A percentile compares a stretch with the other conserved stretches of the same genome.
Evolutionary conservation across 768 basidiomycete species (phyloP).

Genomic region (Leccinum longicurvipes): DNA sequence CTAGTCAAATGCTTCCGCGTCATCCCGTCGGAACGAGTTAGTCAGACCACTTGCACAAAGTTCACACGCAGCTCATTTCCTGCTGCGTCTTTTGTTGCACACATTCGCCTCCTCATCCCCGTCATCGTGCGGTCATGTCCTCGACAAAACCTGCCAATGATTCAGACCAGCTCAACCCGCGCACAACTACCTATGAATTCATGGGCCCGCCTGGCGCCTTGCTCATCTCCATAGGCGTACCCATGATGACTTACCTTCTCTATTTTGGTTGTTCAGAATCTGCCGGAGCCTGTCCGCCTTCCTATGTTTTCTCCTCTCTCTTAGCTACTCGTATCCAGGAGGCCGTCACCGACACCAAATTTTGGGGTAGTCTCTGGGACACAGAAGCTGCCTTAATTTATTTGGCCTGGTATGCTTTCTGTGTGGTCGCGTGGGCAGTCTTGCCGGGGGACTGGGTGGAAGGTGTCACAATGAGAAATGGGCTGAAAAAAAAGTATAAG

Average conservation of each 20-base stretch:
- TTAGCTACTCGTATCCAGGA: slow-evolving; percentile 38
- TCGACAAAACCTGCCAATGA: slow-evolving; percentile 18
- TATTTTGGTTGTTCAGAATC: slow-evolving; percentile 76
- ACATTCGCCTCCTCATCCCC: neutral
- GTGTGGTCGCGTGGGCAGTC: slow-evolving; percentile 74
- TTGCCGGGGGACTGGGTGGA: slow-evolving; percentile 73
- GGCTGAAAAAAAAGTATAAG: slow-evolving; percentile 79
- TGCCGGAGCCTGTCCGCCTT: slow-evolving; percentile 67
- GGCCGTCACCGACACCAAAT: slow-evolving; percentile 47
- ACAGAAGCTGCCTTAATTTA: slow-evolving; percentile 73
- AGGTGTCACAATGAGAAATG: slow-evolving; percentile 70
- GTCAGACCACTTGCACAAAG: neutral
- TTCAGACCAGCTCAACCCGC: slow-evolving; percentile 55
- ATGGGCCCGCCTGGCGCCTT: slow-evolving; percentile 77
- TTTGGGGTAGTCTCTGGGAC: slow-evolving; percentile 83
- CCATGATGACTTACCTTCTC: slow-evolving; percentile 66
- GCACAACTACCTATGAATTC: slow-evolving; percentile 75
- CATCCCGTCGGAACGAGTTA: neutral
- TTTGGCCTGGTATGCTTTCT: slow-evolving; percentile 88
- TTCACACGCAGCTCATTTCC: slow-evolving; percentile 3
- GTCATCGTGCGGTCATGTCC: slow-evolving; percentile 14
- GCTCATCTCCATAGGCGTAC: slow-evolving; percentile 66
- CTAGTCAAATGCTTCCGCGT: neutral
- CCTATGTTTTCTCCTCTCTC: slow-evolving; percentile 33
- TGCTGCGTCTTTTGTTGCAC: neutral